Percentiles rank a stretch among this genome's conserved stretches.
phyloP scores from a whole-genome alignment of 805 yeast genomes.

The Candida caryicola region DNA sequence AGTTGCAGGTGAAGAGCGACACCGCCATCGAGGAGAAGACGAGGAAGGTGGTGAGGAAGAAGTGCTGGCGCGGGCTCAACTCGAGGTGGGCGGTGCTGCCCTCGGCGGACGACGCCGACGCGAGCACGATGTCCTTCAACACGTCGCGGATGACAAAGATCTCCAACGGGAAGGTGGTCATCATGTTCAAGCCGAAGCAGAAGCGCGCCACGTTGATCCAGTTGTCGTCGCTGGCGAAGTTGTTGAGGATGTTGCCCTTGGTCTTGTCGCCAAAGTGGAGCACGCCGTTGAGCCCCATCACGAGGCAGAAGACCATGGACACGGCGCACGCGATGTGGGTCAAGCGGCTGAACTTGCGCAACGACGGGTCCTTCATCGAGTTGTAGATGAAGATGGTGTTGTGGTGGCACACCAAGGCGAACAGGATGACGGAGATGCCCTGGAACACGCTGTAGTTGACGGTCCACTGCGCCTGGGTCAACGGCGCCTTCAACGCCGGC shows the following conservation, averaged over 20 bases:
- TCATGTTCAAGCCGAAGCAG: conserved; percentile 89
- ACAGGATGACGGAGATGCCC: conserved; percentile 90
- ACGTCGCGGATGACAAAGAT: conserved; percentile 89
- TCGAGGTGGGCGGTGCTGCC: conserved; percentile 38
- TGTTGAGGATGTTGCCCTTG: conserved; percentile 84
- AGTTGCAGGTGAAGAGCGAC: conserved; percentile 76
- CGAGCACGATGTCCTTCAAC: conserved; percentile 56
- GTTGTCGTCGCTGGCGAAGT: conserved; percentile 72
- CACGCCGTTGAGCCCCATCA: conserved; percentile 79
- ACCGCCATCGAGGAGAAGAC: conserved; percentile 71
- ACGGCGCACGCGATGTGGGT: conserved; percentile 84
- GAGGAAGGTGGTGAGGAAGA: conserved; percentile 60
- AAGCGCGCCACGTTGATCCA: conserved; percentile 83
- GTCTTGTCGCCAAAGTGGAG: conserved; percentile 72
- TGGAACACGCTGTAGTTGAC: conserved; percentile 71
- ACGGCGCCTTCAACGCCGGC: conserved; percentile 44
- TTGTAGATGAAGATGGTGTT: conserved; percentile 88
- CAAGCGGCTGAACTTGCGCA: conserved; percentile 68
- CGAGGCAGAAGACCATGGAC: conserved; percentile 73
- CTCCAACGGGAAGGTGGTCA: conserved; percentile 88
- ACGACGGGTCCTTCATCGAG: conserved; percentile 72
- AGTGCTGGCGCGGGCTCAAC: conserved; percentile 50
- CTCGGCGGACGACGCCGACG: conserved; percentile 12
- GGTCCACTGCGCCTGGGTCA: conserved; percentile 46
- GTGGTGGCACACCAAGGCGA: conserved; percentile 95